Conservation (phyloP, 2,329 filamentous ascomycete species). For the Trichoderma harzianum region DNA sequence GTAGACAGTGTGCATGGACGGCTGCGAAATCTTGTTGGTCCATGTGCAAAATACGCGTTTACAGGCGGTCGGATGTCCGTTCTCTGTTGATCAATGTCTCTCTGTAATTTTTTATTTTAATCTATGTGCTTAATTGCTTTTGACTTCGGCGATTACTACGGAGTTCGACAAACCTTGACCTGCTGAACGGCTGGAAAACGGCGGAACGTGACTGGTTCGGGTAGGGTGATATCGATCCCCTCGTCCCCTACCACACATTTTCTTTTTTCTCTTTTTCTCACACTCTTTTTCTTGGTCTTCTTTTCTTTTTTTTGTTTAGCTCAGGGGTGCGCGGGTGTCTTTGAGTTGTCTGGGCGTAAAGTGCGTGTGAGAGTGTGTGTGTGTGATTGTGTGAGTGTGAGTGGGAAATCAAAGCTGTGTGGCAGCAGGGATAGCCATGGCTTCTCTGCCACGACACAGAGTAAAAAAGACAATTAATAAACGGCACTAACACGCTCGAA, state of each 20-base stretch:
- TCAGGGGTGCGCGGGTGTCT: constrained; percentile 1
- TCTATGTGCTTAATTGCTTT: neutral
- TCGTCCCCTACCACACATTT: neutral
- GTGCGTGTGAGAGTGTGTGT: neutral
- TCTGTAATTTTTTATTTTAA: neutral
- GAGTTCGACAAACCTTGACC: neutral
- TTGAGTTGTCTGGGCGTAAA: neutral
- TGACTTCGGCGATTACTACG: neutral
- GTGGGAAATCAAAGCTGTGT: neutral
- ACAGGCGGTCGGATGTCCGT: neutral
- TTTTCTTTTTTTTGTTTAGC: neutral
- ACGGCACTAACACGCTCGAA: neutral
- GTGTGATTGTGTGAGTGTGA: neutral
- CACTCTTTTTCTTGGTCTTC: neutral
- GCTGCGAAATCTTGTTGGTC: neutral
- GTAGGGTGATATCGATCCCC: neutral
- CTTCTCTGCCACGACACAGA: neutral
- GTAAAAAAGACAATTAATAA: neutral
- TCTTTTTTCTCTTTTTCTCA: neutral
- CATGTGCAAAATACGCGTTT: neutral
- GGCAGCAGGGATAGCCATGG: constrained; percentile 13
- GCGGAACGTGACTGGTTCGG: constrained; percentile 1
- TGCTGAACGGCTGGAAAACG: neutral
- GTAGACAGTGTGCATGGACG: neutral
- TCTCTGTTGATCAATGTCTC: neutral